Evolutionary conservation across 2,329 filamentous ascomycete genomes (phyloP).

Genomic region (Magnaporthiopsis incrustans): DNA sequence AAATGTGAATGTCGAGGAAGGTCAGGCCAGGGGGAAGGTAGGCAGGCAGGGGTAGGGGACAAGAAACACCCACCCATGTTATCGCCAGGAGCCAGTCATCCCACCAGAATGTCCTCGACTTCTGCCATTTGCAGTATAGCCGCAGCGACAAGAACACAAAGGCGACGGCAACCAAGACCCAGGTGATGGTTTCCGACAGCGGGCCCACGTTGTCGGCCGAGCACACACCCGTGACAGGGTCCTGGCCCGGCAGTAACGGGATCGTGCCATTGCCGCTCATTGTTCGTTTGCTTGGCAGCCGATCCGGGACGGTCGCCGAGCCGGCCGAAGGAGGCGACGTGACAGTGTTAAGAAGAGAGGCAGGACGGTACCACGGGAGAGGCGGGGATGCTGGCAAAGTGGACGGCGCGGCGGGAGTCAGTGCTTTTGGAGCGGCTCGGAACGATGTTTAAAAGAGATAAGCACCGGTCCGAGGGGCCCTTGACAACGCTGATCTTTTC

Average conservation of each 20-base stretch:
- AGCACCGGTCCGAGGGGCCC: neutral
- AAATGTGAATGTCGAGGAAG: too few relatives aligned
- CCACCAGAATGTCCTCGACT: constrained; percentile 3
- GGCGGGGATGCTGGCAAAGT: neutral
- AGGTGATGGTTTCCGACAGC: constrained; percentile 2
- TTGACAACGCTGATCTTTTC: neutral
- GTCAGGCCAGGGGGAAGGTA: too few relatives aligned
- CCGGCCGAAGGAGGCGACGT: too few relatives aligned
- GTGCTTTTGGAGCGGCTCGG: neutral
- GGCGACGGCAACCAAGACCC: constrained; percentile 13
- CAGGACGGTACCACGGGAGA: neutral
- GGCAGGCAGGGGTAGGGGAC: too few relatives aligned
- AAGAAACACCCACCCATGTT: neutral
- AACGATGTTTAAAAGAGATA: neutral
- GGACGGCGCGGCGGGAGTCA: too few relatives aligned
- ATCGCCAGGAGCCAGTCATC: constrained; percentile 5
- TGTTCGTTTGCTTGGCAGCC: neutral
- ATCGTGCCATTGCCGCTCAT: neutral
- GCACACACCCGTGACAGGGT: neutral
- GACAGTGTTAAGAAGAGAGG: neutral
- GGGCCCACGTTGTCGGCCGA: constrained; percentile 1
- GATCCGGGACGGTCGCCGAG: neutral
- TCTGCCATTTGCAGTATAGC: constrained; percentile 18
- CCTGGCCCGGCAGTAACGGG: neutral
- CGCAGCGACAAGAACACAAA: constrained; percentile 16